Evolutionary conservation across 1,139 yeast species (phyloP), one percentile per base, ranked within the genome.

Genomic region (Zygosaccharomyces pseudobailii): DNA sequence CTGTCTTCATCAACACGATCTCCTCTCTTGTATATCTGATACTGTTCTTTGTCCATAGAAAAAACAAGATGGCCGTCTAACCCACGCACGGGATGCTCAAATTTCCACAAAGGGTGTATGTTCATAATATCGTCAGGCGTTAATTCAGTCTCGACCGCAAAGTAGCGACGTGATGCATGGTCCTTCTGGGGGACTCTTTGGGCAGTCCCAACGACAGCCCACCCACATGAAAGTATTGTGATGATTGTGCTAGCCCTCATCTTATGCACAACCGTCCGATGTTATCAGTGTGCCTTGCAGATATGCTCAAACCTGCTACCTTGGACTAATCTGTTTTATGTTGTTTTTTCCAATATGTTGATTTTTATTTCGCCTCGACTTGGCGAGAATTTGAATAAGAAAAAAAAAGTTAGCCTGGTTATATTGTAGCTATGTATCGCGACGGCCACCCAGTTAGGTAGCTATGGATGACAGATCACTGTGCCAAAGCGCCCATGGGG

Each of bases 401-500:
- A 27, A 36, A 36, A 21, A 24, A 20, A 13, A 27, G 9, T 22
- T 7, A 30, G 21, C 9, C 9, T n/a, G 31, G 33, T 30, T 30
- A 30, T 30, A 30, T 30, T n/a, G 33, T 5, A 30, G 19, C 33
- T 30, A 30, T 30, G 33, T 30, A 30, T 7, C 10, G 19, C 19
- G 3, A 9, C 3, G 19, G 3, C 6, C 7, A n/a, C 5, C 5
- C 13, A 30, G 19, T 20, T 5, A 3, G 19, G 4, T n/a, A 4
- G 23, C 27, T 6, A 6, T 19, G n/a, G 28, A 6, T 9, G 6
- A 3, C 5, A 21, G 31, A 5, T 47, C 46, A 60, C 10, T 55
- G 45, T 27, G 95, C 95, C 52, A 87, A 72, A 2, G 94, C 84
- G 43, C 95, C 95, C 86, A 87, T 83, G 42, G 95, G 95, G 62